Percentiles rank a stretch among this genome's conserved stretches.
phyloP scores from a whole-genome alignment of 1,284 basidiomycete species.

The Salmacisia buchloeana region DNA sequence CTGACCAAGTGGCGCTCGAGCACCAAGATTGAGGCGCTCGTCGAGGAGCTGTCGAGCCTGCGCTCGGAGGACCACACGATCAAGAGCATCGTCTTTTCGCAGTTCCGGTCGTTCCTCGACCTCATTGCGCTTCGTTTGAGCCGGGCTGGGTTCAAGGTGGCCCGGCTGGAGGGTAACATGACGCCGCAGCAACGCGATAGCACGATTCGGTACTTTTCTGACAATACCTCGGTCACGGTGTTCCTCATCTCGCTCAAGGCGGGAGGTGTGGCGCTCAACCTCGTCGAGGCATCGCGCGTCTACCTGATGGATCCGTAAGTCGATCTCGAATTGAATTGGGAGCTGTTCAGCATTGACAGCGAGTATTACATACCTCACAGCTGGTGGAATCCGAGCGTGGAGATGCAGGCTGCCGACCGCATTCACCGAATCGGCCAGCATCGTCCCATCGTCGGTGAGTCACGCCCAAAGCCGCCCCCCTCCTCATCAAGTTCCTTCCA shows the following conservation, averaged over 20 bases:
- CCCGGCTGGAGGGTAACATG: conserved; percentile 94
- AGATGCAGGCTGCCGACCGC: conserved; percentile 82
- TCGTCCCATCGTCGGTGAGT: conserved; percentile 57
- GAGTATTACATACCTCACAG: background rate
- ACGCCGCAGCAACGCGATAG: conserved; percentile 89
- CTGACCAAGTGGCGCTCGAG: conserved; percentile 86
- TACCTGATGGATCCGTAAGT: conserved; percentile 45
- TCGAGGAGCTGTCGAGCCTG: conserved; percentile 85
- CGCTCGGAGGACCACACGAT: conserved; percentile 80
- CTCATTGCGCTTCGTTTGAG: conserved; percentile 88
- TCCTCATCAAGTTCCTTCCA: background rate
- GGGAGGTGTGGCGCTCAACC: conserved; percentile 72
- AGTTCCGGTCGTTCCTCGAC: conserved; percentile 74
- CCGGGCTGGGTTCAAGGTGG: conserved; percentile 78
- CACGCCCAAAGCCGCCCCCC: background rate
- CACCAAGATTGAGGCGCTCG: conserved; percentile 91
- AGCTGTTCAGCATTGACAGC: background rate
- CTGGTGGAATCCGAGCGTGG: conserved; percentile 50
- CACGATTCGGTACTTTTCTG: conserved; percentile 92
- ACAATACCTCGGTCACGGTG: conserved; percentile 86
- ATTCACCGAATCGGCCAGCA: conserved; percentile 79
- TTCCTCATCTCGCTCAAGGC: conserved; percentile 93
- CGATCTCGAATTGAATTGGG: background rate
- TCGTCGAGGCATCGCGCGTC: conserved; percentile 49
- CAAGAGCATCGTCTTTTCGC: conserved; percentile 93